A percentile compares a stretch with the other conserved stretches of the same genome.
phyloP scores from a whole-genome alignment of 306 rosid species.

The Fragaria ananassa region DNA sequence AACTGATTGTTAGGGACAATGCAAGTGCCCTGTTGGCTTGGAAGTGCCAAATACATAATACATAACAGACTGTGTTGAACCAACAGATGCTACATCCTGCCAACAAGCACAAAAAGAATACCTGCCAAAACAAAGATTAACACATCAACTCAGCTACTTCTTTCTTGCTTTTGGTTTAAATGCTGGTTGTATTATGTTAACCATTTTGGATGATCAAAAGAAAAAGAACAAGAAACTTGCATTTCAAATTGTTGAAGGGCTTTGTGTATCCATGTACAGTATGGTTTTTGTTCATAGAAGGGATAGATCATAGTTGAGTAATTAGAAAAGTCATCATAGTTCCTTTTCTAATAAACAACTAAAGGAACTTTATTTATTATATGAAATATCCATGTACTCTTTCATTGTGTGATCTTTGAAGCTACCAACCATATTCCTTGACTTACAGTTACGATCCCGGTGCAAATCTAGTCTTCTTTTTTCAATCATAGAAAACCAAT shows the following conservation, averaged over 20 bases:
- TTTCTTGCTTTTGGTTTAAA: neutral
- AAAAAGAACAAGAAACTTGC: neutral
- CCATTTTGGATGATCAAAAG: neutral
- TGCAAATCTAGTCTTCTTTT: neutral
- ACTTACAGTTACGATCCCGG: neutral
- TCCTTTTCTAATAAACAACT: neutral
- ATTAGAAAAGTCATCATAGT: neutral
- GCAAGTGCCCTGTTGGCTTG: conserved; percentile 59
- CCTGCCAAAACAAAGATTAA: conserved; percentile 36
- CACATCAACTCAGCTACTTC: neutral
- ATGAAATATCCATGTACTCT: neutral
- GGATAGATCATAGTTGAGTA: neutral
- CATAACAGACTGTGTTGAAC: conserved; percentile 88
- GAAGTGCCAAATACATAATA: conserved; percentile 59
- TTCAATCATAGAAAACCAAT: neutral
- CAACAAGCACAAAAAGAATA: conserved; percentile 59
- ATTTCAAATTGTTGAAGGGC: neutral
- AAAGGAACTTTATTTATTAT: neutral
- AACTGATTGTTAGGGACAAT: conserved; percentile 61
- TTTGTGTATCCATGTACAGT: neutral
- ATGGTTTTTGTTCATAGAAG: neutral
- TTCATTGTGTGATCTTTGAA: neutral
- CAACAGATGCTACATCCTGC: conserved; percentile 85
- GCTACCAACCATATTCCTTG: neutral
- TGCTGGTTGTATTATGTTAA: neutral